A percentile compares a stretch with the other conserved stretches of the same genome.
Evolutionary conservation across 176 grass and related monocot genomes (phyloP).

Genomic region (Triticum dicoccoides): DNA sequence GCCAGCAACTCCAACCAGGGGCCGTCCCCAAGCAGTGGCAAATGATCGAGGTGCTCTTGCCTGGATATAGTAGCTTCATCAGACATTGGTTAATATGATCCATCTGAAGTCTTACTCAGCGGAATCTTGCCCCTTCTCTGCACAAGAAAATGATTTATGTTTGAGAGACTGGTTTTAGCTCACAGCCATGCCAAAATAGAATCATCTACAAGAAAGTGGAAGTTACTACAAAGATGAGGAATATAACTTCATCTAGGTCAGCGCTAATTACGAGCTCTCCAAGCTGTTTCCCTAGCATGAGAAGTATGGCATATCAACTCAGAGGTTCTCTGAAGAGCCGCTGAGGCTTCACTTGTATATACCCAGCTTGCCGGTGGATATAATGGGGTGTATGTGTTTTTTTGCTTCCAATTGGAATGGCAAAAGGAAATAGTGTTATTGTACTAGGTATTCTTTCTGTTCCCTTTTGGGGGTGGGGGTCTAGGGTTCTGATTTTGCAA

Average conservation of each 20-base stretch:
- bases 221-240: constrained; percentile 10
- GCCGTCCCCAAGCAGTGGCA: constrained; percentile 69
- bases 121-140: constrained; percentile 30
- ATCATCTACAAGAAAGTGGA: constrained; percentile 25
- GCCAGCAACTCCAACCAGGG: constrained; percentile 95
- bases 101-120: constrained; percentile 30
- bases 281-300: background rate
- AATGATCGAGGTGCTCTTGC: constrained; percentile 91
- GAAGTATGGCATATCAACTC: constrained; percentile 5
- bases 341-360: constrained; percentile 53
- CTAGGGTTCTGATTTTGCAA: constrained; percentile 42
- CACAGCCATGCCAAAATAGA: constrained; percentile 4
- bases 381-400: constrained; percentile 15
- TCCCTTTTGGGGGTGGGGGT: background rate
- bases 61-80: constrained; percentile 76
- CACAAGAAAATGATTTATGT: constrained; percentile 28
- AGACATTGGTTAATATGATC: constrained; percentile 36
- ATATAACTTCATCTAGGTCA: constrained; percentile 20
- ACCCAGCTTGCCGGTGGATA: constrained; percentile 47
- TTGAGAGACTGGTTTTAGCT: background rate
- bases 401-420: constrained; percentile 45
- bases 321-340: constrained; percentile 29
- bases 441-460: constrained; percentile 56
- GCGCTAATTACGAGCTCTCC: background rate
- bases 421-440: constrained; percentile 49